Base-by-base conservation (phyloP, 1,139 yeast genomes). In the Hyphopichia khmerensis region DNA sequence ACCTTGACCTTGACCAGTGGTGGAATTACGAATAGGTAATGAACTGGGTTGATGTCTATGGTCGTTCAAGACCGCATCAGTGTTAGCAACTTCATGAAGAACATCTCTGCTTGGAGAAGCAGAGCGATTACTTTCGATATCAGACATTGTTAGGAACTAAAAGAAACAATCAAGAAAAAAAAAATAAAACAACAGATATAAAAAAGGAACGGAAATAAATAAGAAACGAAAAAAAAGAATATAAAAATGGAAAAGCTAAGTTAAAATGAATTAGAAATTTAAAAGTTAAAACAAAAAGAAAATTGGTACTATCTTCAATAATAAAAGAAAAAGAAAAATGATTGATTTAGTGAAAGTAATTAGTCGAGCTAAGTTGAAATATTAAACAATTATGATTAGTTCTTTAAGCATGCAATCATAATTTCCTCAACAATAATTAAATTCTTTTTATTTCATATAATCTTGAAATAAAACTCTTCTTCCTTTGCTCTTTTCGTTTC, bases 31-130 rank as follows among this genome's bases (percentile, higher is more conserved):
- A 34, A 60, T 62, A 10, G 80, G 80, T 24, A 73, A 62, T 11
- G 74, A 68, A 32, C 62, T 60, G 16, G 73, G 66, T 52, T 79
- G 83, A 56, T 74, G 61, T 45, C 86, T 69, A 56, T 80, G 85
- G 57, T 80, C 86, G 49, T 79, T 73, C 43, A 80, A 63, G 33
- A 69, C 73, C 35, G 75, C 77, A 49, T 76, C 81, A 18, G 76
- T 72, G 44, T 67, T 61, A 39, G 65, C 59, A 26, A 63, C 59
- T 34, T 69, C 61, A 42, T 65, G 51, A 24, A 49, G 64, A 33
- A 60, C 53, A 1, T 69, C 67, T 40, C 61, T 57, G 15, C 59
- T 55, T 26, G 67, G 69, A 36, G 67, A 62, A n/a, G 59, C 60
- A 32, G 75, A 62, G 50, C 65, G 63, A 52, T 59, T 66, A 51